Percentiles rank a stretch among this genome's conserved stretches.
phyloP scores from a whole-genome alignment of 73 alveolate genomes.

The Stentor roeselii region DNA sequence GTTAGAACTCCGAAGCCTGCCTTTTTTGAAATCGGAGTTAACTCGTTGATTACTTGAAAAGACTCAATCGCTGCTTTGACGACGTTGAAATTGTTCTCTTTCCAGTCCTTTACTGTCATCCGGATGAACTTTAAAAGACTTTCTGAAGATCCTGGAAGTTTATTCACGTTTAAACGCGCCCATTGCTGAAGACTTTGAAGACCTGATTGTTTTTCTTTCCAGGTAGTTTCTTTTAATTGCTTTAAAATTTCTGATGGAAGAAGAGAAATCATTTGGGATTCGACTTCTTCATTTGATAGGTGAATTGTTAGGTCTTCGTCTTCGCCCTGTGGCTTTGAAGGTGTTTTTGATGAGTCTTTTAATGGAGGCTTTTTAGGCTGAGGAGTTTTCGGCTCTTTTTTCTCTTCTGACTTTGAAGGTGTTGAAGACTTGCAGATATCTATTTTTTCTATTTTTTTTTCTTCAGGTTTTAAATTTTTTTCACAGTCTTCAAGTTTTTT shows the following conservation, averaged over 20 bases:
- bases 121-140: neutral
- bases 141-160: neutral
- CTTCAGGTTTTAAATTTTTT: conserved; percentile 13
- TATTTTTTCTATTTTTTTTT: neutral
- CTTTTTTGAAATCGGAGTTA: conserved; percentile 39
- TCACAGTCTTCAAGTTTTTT: neutral
- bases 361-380: conserved; percentile 29
- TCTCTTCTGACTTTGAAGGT: neutral
- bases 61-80: conserved; percentile 68
- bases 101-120: conserved; percentile 75
- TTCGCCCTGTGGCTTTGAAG: neutral
- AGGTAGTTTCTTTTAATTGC: neutral
- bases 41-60: conserved; percentile 23
- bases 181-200: neutral
- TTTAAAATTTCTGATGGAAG: neutral
- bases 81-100: conserved; percentile 81
- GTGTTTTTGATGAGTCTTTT: conserved; percentile 13
- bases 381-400: conserved; percentile 32
- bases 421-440: neutral
- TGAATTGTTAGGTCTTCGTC: conserved; percentile 42
- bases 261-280: neutral
- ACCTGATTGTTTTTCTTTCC: conserved; percentile 20
- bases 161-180: neutral
- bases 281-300: neutral
- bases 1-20: conserved; percentile 56